These are phyloP conservation scores for Populus ilicifolia DNA, from an alignment of 345 rosid genomes.

Conservation along the genomic window DNA sequence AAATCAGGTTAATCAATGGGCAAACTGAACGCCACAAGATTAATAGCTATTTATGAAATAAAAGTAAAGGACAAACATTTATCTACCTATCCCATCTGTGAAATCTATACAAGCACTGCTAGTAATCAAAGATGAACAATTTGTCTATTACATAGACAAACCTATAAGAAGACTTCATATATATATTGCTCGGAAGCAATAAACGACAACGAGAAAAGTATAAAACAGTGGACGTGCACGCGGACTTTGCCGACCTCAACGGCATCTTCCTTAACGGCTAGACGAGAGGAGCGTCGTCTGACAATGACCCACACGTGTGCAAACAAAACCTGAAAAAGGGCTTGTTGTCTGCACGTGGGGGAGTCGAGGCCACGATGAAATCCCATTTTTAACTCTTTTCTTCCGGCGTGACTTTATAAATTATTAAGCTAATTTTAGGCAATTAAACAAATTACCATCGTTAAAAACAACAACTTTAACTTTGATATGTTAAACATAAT, in stretches of 20 bases:
- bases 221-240: background rate
- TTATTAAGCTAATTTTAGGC: background rate
- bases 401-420: constrained; percentile 7
- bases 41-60: too few relatives aligned
- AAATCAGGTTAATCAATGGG: too few relatives aligned
- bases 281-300: background rate
- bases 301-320: constrained; percentile 6
- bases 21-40: too few relatives aligned
- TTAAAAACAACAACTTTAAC: background rate
- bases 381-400: background rate
- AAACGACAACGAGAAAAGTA: background rate
- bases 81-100: too few relatives aligned
- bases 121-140: too few relatives aligned
- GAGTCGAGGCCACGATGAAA: too few relatives aligned
- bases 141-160: too few relatives aligned
- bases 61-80: too few relatives aligned
- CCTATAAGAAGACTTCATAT: too few relatives aligned
- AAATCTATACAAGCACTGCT: too few relatives aligned
- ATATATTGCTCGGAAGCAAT: too few relatives aligned
- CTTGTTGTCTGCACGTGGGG: too few relatives aligned
- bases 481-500: fast-evolving
- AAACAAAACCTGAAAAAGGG: background rate
- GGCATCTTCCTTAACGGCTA: constrained; percentile 10
- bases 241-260: constrained; percentile 13
- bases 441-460: background rate